Base-by-base conservation (phyloP, 2,329 filamentous ascomycete genomes). In the Calcarisporium arbuscula region DNA sequence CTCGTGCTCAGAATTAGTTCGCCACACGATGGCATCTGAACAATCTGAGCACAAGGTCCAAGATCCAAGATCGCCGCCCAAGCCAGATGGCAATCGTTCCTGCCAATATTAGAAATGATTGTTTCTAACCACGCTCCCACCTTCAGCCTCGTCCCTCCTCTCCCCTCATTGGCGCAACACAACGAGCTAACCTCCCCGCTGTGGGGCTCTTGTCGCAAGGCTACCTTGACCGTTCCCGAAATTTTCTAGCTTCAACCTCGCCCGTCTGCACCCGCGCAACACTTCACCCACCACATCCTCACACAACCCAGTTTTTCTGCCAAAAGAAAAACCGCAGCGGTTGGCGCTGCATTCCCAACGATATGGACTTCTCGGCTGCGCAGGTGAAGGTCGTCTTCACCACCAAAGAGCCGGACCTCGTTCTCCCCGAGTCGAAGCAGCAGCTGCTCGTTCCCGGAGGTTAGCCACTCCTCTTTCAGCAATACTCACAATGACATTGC, bases 371-470 rank as follows among this genome's bases (percentile, higher is more conserved):
- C 46, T 53, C 58, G 31, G 53, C 57, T 44, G 59, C 67, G 34
- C 78, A 81, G 58, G 69, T 83, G 42, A 79, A 78, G 60, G 77
- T 84, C 41, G 67, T 78, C 58, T 82, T 84, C 61, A 79, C 72
- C 39, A 83, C 79, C 29, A 70, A 68, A 36, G 73, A 79, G 42
- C 57, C 68, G 35, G 76, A 80, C 43, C 63, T 83, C 35, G 68
- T 80, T 51, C 65, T 83, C 29, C 74, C 76, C 35, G 77, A 82
- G 47, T 66, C 65, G 46, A 80, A 74, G 56, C 65, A 67, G 36
- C 73, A 80, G 52, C 62, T 82, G 31, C 68, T 81, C 33, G 76
- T 82, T 5, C 77, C 77, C 10, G 71, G 73, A 45, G 70, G 75
- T 76, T 53, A 40, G 44, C 43, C 16, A 23, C 38, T 17, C 19